Conservation (phyloP, 225 moss, liverwort and hornwort species). For the Neckera pumila region DNA sequence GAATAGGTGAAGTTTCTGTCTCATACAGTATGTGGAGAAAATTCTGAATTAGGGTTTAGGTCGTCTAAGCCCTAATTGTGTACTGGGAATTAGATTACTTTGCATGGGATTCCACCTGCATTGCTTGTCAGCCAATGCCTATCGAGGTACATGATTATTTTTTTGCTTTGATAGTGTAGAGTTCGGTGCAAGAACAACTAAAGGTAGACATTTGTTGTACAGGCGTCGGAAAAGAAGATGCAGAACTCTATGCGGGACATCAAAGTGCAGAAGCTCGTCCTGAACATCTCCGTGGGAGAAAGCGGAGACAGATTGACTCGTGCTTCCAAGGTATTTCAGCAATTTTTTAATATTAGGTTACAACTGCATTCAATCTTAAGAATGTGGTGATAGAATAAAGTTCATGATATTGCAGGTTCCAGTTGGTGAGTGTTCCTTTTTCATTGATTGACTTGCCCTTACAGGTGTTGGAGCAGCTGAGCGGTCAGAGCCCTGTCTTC, state of each 20-base stretch:
- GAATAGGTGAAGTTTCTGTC: no score
- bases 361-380: not conserved
- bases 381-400: not conserved
- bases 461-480: slow-evolving; percentile 27
- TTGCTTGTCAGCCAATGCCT: not conserved
- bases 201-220: not conserved
- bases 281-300: slow-evolving; percentile 32
- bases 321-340: slow-evolving; percentile 12
- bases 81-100: not conserved
- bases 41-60: not conserved
- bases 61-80: not conserved
- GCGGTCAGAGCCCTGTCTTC: slow-evolving; percentile 20
- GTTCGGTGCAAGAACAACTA: not conserved
- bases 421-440: not conserved
- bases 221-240: slow-evolving; percentile 28
- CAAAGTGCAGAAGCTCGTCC: slow-evolving; percentile 28
- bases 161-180: not conserved
- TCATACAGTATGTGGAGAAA: not conserved
- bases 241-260: slow-evolving; percentile 27
- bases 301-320: slow-evolving; percentile 32
- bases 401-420: not conserved
- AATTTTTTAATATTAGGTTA: not conserved
- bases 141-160: no score
- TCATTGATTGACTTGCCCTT: not conserved
- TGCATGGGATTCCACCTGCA: not conserved